Evolutionary conservation across 2,329 filamentous ascomycete genomes (phyloP), one percentile per base, ranked within the genome.

Genomic region (Colletotrichum sidae): DNA sequence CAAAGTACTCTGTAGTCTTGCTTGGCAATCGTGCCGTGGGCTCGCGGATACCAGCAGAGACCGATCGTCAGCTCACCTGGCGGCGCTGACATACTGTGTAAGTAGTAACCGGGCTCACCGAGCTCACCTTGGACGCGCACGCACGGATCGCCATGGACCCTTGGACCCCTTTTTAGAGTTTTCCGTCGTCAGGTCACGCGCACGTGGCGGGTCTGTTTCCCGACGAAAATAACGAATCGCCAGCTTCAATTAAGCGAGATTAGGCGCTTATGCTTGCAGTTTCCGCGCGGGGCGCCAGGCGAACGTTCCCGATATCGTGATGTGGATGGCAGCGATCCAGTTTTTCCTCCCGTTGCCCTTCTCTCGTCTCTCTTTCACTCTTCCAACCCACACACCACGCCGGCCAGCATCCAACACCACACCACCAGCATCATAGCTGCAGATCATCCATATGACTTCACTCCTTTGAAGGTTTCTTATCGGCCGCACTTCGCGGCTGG

Each of bases 401-500:
- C 4, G 25, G 25, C 25, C 25, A 25, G 25, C 25, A 25, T 25
- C 25, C 25, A 25, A 25, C 25, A 25, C 42, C 25, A 56, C n/a
- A 55, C 54, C 33, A 65, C 11, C 52, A 47, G 56, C 61, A 15
- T 34, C n/a, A 46, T 13, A 44, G 51, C 51, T 52, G 62, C 58
- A 62, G 41, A 65, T 65, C 52, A 53, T 42, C 39, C 11, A 65
- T 25, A 46, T 65, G 62, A 57, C 52, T 47, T 59, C 60, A 59
- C 37, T 53, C 47, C 62, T 62, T 57, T 65, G 62, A 65, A 25
- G 25, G 39, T 55, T 12, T 41, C 46, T 39, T 44, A 56, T 57
- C 62, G 58, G 62, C 62, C 62, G 62, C 62, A 49, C 38, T 25
- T n/a, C 37, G 62, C 62, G 62, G 62, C 62, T 62, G 62, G 52